A percentile compares a stretch with the other conserved stretches of the same genome.
These are phyloP conservation scores for Acacia pycnantha DNA, from an alignment of 331 rosid species.

Conservation along the genomic window DNA sequence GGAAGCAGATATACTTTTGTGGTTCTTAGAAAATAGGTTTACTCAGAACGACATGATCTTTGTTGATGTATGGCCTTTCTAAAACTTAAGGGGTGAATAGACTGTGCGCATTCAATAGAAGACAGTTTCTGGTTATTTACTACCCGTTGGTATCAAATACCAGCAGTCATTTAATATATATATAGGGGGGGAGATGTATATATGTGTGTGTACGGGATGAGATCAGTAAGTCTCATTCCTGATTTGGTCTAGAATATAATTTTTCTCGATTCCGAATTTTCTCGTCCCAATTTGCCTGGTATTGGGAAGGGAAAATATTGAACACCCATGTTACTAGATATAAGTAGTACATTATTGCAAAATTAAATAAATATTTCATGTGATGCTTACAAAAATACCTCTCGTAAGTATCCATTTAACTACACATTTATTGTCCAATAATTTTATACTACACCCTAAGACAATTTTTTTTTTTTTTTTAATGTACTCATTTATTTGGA, in stretches of 20 bases:
- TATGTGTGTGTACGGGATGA: too few relatives aligned
- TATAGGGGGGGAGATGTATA: too few relatives aligned
- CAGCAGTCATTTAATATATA: too few relatives aligned
- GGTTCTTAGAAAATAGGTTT: constrained; percentile 30
- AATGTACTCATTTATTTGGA: not conserved
- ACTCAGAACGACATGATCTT: constrained; percentile 26
- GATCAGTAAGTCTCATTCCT: too few relatives aligned
- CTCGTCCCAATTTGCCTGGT: too few relatives aligned
- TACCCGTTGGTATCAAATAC: not conserved
- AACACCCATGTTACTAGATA: too few relatives aligned
- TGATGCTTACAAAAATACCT: not conserved
- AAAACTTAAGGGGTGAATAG: constrained; percentile 5
- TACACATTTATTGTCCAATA: not conserved
- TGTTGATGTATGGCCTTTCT: not conserved
- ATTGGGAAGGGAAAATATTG: too few relatives aligned
- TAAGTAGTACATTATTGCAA: not conserved
- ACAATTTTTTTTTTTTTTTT: too few relatives aligned
- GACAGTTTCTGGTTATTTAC: constrained; percentile 1
- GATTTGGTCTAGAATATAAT: too few relatives aligned
- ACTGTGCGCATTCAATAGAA: not conserved
- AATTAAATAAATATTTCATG: too few relatives aligned
- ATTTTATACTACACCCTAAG: too few relatives aligned
- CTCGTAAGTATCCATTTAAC: not conserved
- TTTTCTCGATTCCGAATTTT: too few relatives aligned
- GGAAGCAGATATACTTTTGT: constrained; percentile 26